Conservation (phyloP, 192 early-diverging fungal genomes). For the Rhizophlyctis rosea region DNA sequence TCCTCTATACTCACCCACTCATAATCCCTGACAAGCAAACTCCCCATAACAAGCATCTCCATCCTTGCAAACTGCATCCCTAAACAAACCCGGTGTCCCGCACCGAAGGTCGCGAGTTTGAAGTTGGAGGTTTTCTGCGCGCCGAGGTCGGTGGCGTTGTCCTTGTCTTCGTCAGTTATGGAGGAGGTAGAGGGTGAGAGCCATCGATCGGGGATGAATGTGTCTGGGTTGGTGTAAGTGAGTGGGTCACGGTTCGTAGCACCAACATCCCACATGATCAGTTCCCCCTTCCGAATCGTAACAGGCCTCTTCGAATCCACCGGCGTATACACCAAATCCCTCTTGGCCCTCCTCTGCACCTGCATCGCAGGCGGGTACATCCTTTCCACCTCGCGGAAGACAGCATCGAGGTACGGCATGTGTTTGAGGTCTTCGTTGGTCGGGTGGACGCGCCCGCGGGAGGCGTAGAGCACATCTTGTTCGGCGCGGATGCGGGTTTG, state of each 20-base stretch:
- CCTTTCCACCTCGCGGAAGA: background rate
- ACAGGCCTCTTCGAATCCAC: background rate
- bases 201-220: background rate
- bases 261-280: background rate
- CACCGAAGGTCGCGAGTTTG: background rate
- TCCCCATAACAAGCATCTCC: background rate
- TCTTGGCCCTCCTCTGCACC: background rate
- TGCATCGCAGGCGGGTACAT: background rate
- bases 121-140: background rate
- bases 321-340: background rate
- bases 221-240: background rate
- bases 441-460: background rate
- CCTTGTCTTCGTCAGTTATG: background rate
- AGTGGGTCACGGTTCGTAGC: background rate
- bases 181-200: background rate
- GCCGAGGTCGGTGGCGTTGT: background rate
- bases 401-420: background rate
- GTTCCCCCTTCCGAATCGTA: background rate
- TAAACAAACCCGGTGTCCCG: background rate
- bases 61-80: background rate
- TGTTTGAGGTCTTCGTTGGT: constrained; percentile 1
- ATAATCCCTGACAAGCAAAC: background rate
- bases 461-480: background rate
- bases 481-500: background rate
- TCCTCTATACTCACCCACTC: background rate